Evolutionary conservation across 495 filamentous ascomycete genomes (phyloP).

Genomic region (Aspergillus leporis): DNA sequence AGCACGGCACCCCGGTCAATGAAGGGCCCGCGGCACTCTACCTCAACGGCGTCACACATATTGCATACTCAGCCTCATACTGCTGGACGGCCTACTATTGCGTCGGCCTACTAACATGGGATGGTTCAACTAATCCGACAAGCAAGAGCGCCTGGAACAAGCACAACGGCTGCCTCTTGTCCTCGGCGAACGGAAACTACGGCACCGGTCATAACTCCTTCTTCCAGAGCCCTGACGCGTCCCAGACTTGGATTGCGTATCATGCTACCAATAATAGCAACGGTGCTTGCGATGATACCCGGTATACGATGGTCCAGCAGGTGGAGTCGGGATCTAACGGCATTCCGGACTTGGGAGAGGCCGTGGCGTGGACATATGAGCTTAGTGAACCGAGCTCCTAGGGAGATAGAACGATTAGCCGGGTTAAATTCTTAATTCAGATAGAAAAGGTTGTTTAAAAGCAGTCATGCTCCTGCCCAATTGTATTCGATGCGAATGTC

Average conservation of each 20-base stretch:
- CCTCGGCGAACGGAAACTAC: slow-evolving; percentile 49
- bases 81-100: slow-evolving; percentile 55
- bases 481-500: too few relatives aligned
- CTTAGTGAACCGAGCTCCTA: not conserved
- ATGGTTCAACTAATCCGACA: slow-evolving; percentile 38
- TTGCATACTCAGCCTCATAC: slow-evolving; percentile 52
- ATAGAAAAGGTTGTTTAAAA: too few relatives aligned
- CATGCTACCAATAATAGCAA: slow-evolving; percentile 46
- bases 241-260: slow-evolving; percentile 50
- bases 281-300: slow-evolving; percentile 45
- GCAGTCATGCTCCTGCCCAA: too few relatives aligned
- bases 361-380: slow-evolving; percentile 20
- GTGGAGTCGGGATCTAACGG: slow-evolving; percentile 47
- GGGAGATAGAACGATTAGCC: not conserved
- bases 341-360: slow-evolving; percentile 46
- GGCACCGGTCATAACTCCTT: slow-evolving; percentile 55
- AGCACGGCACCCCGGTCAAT: slow-evolving; percentile 49
- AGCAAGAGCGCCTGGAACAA: slow-evolving; percentile 46
- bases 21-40: slow-evolving; percentile 51
- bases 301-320: slow-evolving; percentile 51
- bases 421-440: not conserved
- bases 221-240: slow-evolving; percentile 46
- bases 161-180: slow-evolving; percentile 28
- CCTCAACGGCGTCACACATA: slow-evolving; percentile 44
- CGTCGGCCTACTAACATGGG: slow-evolving; percentile 49